These are phyloP conservation scores for Suillus spraguei DNA, from an alignment of 768 basidiomycete genomes.

Conservation along the genomic window DNA sequence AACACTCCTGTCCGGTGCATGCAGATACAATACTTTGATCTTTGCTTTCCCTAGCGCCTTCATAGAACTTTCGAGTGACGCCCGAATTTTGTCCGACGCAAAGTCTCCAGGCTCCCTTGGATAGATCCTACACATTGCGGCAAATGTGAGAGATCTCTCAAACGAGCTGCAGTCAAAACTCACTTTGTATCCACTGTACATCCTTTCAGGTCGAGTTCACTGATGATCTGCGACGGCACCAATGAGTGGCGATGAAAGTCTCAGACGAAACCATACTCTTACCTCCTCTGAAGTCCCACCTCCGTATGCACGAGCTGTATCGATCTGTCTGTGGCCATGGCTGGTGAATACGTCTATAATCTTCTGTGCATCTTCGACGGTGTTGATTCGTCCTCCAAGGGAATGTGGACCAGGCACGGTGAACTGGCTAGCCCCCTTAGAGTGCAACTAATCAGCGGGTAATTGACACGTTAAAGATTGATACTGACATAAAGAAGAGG, in stretches of 20 bases:
- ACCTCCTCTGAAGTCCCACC: conserved; percentile 22
- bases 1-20: conserved; percentile 45
- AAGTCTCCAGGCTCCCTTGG: conserved; percentile 12
- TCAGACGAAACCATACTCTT: background rate
- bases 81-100: conserved; percentile 13
- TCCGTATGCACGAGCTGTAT: conserved; percentile 17
- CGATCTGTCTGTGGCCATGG: conserved; percentile 19
- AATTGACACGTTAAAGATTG: background rate
- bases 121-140: conserved; percentile 11
- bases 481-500: conserved; percentile 2
- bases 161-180: background rate
- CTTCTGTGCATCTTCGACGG: conserved; percentile 20
- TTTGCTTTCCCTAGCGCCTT: conserved; percentile 16
- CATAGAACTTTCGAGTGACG: conserved; percentile 18
- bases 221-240: conserved; percentile 13
- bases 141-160: background rate
- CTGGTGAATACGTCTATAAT: conserved; percentile 20
- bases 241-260: background rate
- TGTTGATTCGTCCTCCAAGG: conserved; percentile 17
- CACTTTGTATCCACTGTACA: conserved; percentile 25
- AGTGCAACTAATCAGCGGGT: background rate
- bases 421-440: conserved; percentile 21
- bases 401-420: conserved; percentile 14
- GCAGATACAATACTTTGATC: conserved; percentile 36
- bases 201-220: conserved; percentile 19